Percentiles rank a stretch among this genome's conserved stretches.
Conservation (phyloP, 1,284 basidiomycete species). For the Boletus mariae region DNA sequence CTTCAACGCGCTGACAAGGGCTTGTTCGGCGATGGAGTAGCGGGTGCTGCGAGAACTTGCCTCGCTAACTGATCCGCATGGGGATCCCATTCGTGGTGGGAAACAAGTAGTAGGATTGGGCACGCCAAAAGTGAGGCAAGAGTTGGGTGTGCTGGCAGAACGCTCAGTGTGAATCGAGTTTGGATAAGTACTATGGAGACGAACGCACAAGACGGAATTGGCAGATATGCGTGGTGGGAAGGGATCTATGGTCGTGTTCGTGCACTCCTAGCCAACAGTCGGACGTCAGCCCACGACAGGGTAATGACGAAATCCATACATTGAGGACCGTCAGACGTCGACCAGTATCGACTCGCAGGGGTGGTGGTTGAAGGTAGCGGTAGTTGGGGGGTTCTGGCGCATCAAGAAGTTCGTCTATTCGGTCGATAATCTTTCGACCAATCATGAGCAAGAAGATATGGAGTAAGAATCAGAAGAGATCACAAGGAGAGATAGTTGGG, state of each 20-base stretch:
- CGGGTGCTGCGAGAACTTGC: slow-evolving; percentile 31
- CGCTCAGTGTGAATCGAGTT: slow-evolving; percentile 15
- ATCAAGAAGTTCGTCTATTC: slow-evolving; percentile 23
- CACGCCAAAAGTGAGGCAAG: slow-evolving; percentile 28
- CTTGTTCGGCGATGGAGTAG: slow-evolving; percentile 40
- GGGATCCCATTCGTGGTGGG: slow-evolving; percentile 13
- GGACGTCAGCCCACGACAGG: background rate
- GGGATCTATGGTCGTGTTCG: slow-evolving; percentile 13
- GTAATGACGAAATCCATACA: slow-evolving; percentile 13
- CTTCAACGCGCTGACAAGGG: slow-evolving; percentile 35
- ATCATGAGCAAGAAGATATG: slow-evolving; percentile 22
- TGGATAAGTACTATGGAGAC: slow-evolving; percentile 3
- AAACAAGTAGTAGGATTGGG: slow-evolving; percentile 20
- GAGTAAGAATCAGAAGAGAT: slow-evolving; percentile 12
- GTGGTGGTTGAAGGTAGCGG: slow-evolving; percentile 10
- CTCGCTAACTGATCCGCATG: slow-evolving; percentile 22
- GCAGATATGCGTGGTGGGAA: slow-evolving; percentile 4
- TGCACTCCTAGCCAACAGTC: slow-evolving; percentile 16
- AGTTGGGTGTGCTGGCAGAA: slow-evolving; percentile 22
- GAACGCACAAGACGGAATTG: slow-evolving; percentile 15
- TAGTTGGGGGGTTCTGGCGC: slow-evolving; percentile 1
- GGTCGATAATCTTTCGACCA: slow-evolving; percentile 27
- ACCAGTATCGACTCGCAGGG: slow-evolving; percentile 16
- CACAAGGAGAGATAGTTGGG: slow-evolving; percentile 21
- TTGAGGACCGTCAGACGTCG: slow-evolving; percentile 2